A percentile compares a stretch with the other conserved stretches of the same genome.
phyloP scores from a whole-genome alignment of 2,329 filamentous ascomycete species.

The Macrophomina tecta region DNA sequence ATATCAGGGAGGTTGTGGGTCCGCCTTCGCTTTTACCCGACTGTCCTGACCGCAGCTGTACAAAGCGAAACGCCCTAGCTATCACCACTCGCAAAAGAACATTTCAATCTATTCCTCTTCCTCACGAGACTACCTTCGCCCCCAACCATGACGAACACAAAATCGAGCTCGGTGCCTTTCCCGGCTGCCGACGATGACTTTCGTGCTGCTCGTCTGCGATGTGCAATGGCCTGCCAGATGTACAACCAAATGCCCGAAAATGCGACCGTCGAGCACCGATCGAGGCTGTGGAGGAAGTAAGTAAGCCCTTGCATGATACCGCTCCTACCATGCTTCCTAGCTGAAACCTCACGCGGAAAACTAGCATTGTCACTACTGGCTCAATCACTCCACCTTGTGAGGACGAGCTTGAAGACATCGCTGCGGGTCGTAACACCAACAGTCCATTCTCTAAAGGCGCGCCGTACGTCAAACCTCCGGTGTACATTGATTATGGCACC shows the following conservation, averaged over 20 bases:
- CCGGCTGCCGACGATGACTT: constrained; percentile 13
- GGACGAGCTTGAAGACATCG: neutral
- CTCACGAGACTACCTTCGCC: neutral
- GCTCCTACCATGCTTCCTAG: neutral
- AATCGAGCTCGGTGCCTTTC: neutral
- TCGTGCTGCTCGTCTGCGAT: constrained; percentile 26
- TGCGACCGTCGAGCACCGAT: constrained; percentile 27
- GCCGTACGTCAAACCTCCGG: constrained; percentile 55
- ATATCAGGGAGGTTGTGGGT: too few relatives aligned
- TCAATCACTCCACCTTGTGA: constrained; percentile 21
- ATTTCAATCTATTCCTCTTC: neutral
- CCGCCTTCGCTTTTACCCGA: neutral
- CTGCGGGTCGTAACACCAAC: neutral
- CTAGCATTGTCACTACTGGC: constrained; percentile 19
- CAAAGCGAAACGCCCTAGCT: neutral
- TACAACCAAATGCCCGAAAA: constrained; percentile 30
- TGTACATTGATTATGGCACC: constrained; percentile 69
- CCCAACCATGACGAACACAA: constrained; percentile 3
- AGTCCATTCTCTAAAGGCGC: constrained; percentile 19
- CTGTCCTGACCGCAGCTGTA: neutral
- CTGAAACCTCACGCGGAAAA: neutral
- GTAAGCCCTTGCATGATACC: neutral
- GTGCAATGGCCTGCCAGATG: constrained; percentile 28
- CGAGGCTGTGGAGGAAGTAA: constrained; percentile 29
- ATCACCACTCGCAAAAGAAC: constrained; percentile 18